A percentile compares a stretch with the other conserved stretches of the same genome.
Conservation (phyloP, 2,329 filamentous ascomycete genomes). For the Cylindrodendrum hubeiense region DNA sequence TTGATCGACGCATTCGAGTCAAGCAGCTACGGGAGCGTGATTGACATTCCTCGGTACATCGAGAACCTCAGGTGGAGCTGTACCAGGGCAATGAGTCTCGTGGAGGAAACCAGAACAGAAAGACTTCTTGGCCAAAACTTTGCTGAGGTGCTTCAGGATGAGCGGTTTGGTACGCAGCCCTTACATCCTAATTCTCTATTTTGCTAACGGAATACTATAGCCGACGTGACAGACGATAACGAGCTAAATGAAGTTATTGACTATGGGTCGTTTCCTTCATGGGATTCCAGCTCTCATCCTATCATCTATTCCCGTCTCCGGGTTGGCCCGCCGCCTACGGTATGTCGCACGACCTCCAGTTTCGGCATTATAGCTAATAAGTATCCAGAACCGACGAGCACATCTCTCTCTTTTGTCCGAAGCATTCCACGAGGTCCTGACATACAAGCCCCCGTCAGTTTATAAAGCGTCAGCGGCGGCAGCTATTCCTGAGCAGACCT, state of each 20-base stretch:
- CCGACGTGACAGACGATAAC: slow-evolving; percentile 54
- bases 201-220: slow-evolving; percentile 47
- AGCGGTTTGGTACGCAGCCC: slow-evolving; percentile 58
- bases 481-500: slow-evolving; percentile 57
- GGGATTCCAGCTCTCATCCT: slow-evolving; percentile 53
- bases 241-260: slow-evolving; percentile 61
- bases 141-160: slow-evolving; percentile 57
- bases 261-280: slow-evolving; percentile 64
- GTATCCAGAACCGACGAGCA: slow-evolving; percentile 58
- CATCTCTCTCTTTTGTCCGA: slow-evolving; percentile 64
- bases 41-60: slow-evolving; percentile 60
- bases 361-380: slow-evolving; percentile 23
- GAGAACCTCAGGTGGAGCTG: slow-evolving; percentile 61
- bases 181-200: not conserved
- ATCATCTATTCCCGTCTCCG: slow-evolving; percentile 59
- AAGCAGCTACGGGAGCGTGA: slow-evolving; percentile 64
- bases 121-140: slow-evolving; percentile 57
- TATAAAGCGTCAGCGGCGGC: slow-evolving; percentile 61
- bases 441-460: slow-evolving; percentile 61
- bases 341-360: slow-evolving; percentile 45
- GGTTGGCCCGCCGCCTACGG: slow-evolving; percentile 65
- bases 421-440: slow-evolving; percentile 63
- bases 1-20: slow-evolving; percentile 62
- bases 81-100: slow-evolving; percentile 63
- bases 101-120: slow-evolving; percentile 63